Evolutionary conservation across 768 basidiomycete species (phyloP).

Genomic region (Gautieria morchelliformis): DNA sequence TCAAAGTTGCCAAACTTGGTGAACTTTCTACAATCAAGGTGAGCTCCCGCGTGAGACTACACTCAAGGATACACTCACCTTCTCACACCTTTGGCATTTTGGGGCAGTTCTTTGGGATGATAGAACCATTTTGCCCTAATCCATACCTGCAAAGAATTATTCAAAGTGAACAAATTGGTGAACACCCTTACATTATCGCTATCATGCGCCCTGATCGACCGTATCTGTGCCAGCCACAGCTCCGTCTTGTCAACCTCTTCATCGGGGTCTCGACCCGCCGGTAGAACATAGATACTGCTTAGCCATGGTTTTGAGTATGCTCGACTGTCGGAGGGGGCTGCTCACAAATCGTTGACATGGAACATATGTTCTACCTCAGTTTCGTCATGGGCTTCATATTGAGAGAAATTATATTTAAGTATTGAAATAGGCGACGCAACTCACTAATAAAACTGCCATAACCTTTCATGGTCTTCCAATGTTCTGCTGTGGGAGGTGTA

Average conservation of each 20-base stretch:
- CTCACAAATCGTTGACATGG: conserved; percentile 25
- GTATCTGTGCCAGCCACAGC: conserved; percentile 45
- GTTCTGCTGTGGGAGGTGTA: conserved; percentile 1
- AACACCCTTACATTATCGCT: conserved; percentile 23
- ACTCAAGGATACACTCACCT: conserved; percentile 12
- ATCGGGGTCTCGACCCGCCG: conserved; percentile 21
- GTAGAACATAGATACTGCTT: conserved; percentile 34
- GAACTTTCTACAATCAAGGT: conserved; percentile 25
- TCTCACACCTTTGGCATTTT: conserved; percentile 39
- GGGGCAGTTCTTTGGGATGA: conserved; percentile 35
- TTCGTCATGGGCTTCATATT: conserved; percentile 15
- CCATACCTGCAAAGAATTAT: conserved; percentile 35
- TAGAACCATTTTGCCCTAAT: conserved; percentile 47
- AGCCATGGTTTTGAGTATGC: neutral
- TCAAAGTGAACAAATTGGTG: neutral
- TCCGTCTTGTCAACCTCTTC: conserved; percentile 23
- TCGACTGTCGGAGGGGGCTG: neutral
- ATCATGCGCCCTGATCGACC: conserved; percentile 29
- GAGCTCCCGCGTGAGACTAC: neutral
- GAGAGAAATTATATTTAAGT: neutral
- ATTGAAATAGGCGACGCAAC: neutral
- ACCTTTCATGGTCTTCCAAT: conserved; percentile 6
- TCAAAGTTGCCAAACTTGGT: conserved; percentile 36
- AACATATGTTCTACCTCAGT: conserved; percentile 25
- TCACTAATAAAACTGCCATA: conserved; percentile 8